These are phyloP conservation scores for Coniochaeta sp. DNA, from an alignment of 2,329 filamentous ascomycete genomes.

Conservation along the genomic window DNA sequence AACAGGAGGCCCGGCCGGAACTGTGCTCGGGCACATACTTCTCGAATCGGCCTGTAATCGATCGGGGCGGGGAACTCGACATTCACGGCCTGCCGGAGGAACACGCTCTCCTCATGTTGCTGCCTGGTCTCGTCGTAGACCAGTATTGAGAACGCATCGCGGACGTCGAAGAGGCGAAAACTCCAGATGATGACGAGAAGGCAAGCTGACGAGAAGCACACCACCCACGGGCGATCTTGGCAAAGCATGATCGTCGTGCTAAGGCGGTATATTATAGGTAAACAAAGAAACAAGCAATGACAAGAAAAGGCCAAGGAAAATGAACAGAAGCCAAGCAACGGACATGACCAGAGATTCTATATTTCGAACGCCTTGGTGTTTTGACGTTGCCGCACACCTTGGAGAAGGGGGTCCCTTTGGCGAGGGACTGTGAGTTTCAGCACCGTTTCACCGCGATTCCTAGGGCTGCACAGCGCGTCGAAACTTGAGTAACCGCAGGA, in stretches of 20 bases:
- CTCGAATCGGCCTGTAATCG: constrained; percentile 24
- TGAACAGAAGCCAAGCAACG: neutral
- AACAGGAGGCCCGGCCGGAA: constrained; percentile 28
- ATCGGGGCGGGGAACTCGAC: constrained; percentile 27
- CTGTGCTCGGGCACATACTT: constrained; percentile 20
- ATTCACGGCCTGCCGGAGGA: constrained; percentile 16
- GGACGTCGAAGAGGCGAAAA: constrained; percentile 1
- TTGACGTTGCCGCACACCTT: neutral
- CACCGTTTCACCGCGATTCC: neutral
- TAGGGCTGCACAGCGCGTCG: no score
- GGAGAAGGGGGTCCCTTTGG: neutral
- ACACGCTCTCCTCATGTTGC: constrained; percentile 10
- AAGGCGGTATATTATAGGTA: neutral
- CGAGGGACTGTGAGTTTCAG: neutral
- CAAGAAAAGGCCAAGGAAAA: neutral
- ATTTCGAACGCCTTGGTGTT: neutral
- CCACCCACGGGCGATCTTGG: neutral
- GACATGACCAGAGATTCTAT: neutral
- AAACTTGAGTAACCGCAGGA: no score
- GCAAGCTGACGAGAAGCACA: neutral
- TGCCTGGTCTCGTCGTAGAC: neutral
- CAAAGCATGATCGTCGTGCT: neutral
- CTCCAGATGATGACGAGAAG: neutral
- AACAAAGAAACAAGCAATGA: neutral
- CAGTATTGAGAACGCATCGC: neutral